phyloP scores from a whole-genome alignment of 2,329 filamentous ascomycete species.

The Orbilia brochopaga region DNA sequence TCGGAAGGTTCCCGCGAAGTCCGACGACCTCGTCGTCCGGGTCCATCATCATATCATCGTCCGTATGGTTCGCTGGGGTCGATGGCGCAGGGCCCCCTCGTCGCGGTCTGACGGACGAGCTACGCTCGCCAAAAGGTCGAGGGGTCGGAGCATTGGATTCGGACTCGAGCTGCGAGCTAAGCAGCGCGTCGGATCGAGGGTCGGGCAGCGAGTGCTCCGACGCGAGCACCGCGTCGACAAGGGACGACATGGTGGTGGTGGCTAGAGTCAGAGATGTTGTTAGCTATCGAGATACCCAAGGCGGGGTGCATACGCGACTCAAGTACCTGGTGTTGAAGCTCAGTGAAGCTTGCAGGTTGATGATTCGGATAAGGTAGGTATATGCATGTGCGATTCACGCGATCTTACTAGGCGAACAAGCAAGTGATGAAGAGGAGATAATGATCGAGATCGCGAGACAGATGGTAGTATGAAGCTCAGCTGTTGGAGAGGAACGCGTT shows the following conservation, averaged over 20 bases:
- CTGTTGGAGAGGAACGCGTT: constrained; percentile 32
- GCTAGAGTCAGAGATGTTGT: constrained; percentile 15
- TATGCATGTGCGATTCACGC: neutral
- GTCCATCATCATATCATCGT: constrained; percentile 62
- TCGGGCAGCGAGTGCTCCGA: constrained; percentile 57
- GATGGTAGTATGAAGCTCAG: constrained; percentile 2
- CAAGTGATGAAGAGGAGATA: neutral
- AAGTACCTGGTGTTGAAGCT: neutral
- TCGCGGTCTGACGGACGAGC: constrained; percentile 47
- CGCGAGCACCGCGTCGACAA: constrained; percentile 62
- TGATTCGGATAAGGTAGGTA: neutral
- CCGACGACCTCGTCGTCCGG: constrained; percentile 64
- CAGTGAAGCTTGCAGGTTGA: neutral
- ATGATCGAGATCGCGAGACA: neutral
- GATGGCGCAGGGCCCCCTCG: constrained; percentile 57
- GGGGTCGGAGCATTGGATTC: constrained; percentile 56
- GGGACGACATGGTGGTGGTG: constrained; percentile 62
- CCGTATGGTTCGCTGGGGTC: constrained; percentile 61
- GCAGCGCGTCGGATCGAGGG: constrained; percentile 55
- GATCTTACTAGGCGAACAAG: no score
- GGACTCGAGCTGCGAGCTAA: constrained; percentile 56
- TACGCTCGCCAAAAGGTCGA: constrained; percentile 57
- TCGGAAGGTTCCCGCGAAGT: constrained; percentile 58
- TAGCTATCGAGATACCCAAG: constrained; percentile 15
- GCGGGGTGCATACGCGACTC: constrained; percentile 12